Base-by-base conservation (phyloP, 768 basidiomycete species). In the Rhodotorula paludigena region DNA sequence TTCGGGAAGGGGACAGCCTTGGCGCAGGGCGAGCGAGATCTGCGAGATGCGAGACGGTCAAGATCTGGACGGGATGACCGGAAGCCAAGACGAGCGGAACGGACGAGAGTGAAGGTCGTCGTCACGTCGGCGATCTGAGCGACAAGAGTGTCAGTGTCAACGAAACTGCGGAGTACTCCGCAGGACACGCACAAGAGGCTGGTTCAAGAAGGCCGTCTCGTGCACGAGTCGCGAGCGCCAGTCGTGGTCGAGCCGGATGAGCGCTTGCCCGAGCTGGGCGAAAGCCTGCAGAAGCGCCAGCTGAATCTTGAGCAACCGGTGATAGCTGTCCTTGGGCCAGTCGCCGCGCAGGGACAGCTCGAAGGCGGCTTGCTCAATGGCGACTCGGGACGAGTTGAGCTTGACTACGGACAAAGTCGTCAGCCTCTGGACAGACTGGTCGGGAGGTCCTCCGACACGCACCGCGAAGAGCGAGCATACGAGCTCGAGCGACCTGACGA, bases 241-340 rank as follows among this genome's bases (percentile, higher is more conserved):
- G 23, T 76, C 69, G 0, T 78, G 78, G 36, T 82, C 79, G 36
- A 85, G 74, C 25, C 83, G 78, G 2, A 76, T 71, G 25, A 85
- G 78, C 0, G 84, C 79, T 11, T 79, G 78, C 5, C 75, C 73
- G 25, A 80, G 63, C 33, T 78, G 64, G 9, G 75, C 75, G 21
- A 73, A 35, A 8, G 72, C 66, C 38, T 69, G 68, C 23, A 83
- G 66, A 75, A 85, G 79, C 38, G 82, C 80, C 14, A 73, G 64
- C 75, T 85, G 79, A 2, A 80, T 69, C 32, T 78, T 77, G 25
- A 81, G 68, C 9, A 86, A 70, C 28, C 76, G 76, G 39, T 74
- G 74, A 66, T 85, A 86, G 63, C 83, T 80, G 32, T 81, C 77
- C 39, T 76, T 73, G 5, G 84, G 83, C 84, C 84, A 86, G 28